Base-by-base conservation (phyloP, 352 stramenopile species). In the Globisporangium carolinianum region DNA sequence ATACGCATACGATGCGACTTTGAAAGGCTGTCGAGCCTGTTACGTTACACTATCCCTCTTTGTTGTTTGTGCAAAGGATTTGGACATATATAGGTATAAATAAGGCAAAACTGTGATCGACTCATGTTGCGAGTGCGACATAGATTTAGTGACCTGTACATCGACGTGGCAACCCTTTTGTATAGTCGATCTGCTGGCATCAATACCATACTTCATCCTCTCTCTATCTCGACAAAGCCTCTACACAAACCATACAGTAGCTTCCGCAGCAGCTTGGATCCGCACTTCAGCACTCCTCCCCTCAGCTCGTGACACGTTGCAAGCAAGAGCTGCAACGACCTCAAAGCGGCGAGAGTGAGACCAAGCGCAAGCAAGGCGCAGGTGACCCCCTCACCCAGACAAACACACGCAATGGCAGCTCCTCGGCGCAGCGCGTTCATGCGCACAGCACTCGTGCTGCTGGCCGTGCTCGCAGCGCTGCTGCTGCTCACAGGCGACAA, bases 361-460 rank as follows among this genome's bases (percentile, higher is more conserved):
- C 24, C 24, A 32, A 32, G 24, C 24, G 24, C 24, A 32, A 32
- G 24, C 7, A 49, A 18, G 47, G 14, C 37, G 38, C 12, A 55
- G 12, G 18, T 32, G 24, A 32, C 24, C 24, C 24, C 24, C 24
- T 32, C 24, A 32, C 24, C 24, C 24, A 32, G 24, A 32, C 24
- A 32, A 32, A 32, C 24, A 32, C 24, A 32, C 24, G 24, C 24
- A 47, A 18, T 41, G 55, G 55, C 18, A 7, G 24, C 24, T 32
- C 24, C 39, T 43, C 39, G 39, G 1, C 47, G 47, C 10, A 12
- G 18, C 47, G 47, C 41, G 17, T 17, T 53, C 35, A 41, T 63
- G 47, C 63, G 60, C 39, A 17, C 52, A 42, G 63, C 61, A 47
- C 63, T 72, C 55, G 69, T 71, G 63, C 62, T 50, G 47, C 71